These are phyloP conservation scores for Erysimum cheiri DNA, from an alignment of 441 rosid genomes.

Conservation along the genomic window DNA sequence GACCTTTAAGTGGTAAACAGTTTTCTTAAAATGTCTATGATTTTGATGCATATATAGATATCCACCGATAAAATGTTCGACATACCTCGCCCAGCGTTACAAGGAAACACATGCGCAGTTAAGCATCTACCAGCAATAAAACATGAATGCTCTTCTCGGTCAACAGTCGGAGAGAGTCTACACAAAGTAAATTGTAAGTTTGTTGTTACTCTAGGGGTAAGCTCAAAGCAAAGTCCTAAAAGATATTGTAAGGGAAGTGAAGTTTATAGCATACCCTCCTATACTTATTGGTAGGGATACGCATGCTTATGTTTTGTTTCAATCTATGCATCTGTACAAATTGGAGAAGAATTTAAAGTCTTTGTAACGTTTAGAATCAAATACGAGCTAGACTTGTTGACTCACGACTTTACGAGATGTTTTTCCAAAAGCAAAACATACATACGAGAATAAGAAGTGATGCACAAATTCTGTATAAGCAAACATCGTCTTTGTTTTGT, in stretches of 20 bases:
- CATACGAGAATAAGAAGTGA: neutral
- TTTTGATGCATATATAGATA: constrained; percentile 52
- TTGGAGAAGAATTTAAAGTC: neutral
- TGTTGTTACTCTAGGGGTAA: constrained; percentile 14
- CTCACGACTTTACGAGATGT: neutral
- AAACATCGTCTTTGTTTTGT: too few species aligned
- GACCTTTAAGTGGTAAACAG: neutral
- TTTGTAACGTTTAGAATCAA: constrained; percentile 1
- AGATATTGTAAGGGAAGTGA: constrained; percentile 20
- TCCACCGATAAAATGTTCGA: constrained; percentile 70
- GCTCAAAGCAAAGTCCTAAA: constrained; percentile 19
- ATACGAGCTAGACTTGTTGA: neutral
- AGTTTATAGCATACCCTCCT: neutral
- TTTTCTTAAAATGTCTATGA: neutral
- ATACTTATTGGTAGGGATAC: constrained; percentile 2
- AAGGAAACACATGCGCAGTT: constrained; percentile 80
- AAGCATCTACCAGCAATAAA: constrained; percentile 50
- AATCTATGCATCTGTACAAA: neutral
- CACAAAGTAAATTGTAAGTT: neutral
- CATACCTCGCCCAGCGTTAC: constrained; percentile 79
- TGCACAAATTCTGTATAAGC: too few species aligned
- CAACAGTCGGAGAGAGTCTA: constrained; percentile 6
- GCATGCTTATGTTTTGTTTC: constrained; percentile 26
- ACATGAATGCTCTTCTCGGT: constrained; percentile 39
- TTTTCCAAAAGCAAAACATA: neutral